Conservation (phyloP, 148 eudicot genomes). For the Rhododendron ferrugineum region DNA sequence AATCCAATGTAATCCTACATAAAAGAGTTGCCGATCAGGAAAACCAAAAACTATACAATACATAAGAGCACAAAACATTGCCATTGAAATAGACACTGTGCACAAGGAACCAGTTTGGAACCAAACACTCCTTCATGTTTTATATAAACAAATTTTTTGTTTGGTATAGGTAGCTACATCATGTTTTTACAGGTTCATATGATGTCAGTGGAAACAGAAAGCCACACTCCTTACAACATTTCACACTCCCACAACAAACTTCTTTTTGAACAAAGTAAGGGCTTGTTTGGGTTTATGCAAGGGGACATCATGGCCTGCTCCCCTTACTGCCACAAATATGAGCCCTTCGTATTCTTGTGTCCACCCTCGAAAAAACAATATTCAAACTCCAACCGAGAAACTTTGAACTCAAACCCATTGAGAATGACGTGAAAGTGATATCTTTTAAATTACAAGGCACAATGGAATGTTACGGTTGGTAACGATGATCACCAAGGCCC, state of each 20-base stretch:
- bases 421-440: background rate
- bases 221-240: background rate
- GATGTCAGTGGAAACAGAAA: background rate
- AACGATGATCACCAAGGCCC: too few relatives aligned
- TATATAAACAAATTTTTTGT: too few relatives aligned
- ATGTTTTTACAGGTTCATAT: background rate
- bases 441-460: too few relatives aligned
- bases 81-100: too few relatives aligned
- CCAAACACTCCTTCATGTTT: too few relatives aligned
- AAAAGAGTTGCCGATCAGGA: too few relatives aligned
- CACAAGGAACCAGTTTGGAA: too few relatives aligned
- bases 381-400: background rate
- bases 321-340: slow-evolving; percentile 86
- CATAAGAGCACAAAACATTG: too few relatives aligned
- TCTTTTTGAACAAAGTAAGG: slow-evolving; percentile 43
- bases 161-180: background rate
- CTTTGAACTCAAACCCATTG: background rate
- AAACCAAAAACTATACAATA: too few relatives aligned
- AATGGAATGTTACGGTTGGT: background rate
- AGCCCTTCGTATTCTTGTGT: slow-evolving; percentile 81
- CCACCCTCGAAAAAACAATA: slow-evolving; percentile 48
- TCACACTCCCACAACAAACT: too few relatives aligned
- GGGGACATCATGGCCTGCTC: slow-evolving; percentile 99
- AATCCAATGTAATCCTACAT: too few relatives aligned
- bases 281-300: slow-evolving; percentile 80